Percentiles rank a stretch among this genome's conserved stretches.
Conservation (phyloP, 2,329 filamentous ascomycete species). For the Aspergillus sojae region DNA sequence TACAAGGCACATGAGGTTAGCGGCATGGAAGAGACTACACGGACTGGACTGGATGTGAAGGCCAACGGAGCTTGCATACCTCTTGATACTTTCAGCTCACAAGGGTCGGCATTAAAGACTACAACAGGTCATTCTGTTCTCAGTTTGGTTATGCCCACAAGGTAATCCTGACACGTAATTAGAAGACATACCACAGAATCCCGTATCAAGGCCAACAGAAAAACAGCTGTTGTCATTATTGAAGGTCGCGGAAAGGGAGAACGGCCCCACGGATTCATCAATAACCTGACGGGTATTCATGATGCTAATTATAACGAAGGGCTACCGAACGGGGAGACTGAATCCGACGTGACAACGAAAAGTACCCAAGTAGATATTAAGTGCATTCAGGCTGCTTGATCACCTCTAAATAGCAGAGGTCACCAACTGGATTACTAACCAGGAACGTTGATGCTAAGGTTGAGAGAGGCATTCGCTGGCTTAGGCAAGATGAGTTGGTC, state of each 20-base stretch:
- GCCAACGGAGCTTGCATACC: constrained; percentile 42
- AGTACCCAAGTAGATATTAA: neutral
- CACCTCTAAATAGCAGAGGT: neutral
- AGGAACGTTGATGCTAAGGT: neutral
- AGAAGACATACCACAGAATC: constrained; percentile 72
- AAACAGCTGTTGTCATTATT: constrained; percentile 86
- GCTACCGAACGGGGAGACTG: constrained; percentile 8
- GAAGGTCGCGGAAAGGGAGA: constrained; percentile 81
- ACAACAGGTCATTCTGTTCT: constrained; percentile 19
- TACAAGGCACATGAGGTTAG: constrained; percentile 30
- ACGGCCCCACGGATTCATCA: constrained; percentile 72
- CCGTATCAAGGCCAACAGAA: constrained; percentile 80
- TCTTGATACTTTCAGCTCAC: constrained; percentile 67
- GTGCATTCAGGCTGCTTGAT: neutral
- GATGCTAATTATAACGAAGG: constrained; percentile 20
- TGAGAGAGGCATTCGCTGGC: neutral
- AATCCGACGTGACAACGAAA: neutral
- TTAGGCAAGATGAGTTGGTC: neutral
- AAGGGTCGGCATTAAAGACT: constrained; percentile 76
- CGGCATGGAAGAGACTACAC: neutral
- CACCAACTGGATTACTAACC: neutral
- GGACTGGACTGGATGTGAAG: neutral
- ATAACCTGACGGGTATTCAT: constrained; percentile 93
- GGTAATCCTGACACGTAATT: constrained; percentile 2
- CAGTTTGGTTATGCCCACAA: constrained; percentile 13